Base-by-base conservation (phyloP, 345 rosid genomes). In the Diplotaxis tenuifolia region DNA sequence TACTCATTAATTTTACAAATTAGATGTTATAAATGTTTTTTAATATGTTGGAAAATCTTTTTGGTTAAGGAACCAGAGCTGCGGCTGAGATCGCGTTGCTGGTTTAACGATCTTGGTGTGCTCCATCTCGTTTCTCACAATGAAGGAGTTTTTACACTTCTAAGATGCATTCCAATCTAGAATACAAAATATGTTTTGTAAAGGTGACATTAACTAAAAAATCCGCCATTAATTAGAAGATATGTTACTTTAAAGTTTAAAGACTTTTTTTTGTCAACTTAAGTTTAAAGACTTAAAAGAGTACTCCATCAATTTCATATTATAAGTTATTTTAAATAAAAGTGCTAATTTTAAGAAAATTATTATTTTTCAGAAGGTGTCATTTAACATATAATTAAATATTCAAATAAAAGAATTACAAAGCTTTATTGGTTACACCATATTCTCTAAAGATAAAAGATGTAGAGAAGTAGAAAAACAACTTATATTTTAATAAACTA, bases 31-130 rank as follows among this genome's bases (percentile, higher is more conserved):
- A 63, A 36, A 27, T 64, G 64, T 72, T 53, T 61, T 38, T n/a
- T n/a, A n/a, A 18, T 3, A 28, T 64, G 31, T 38, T 22, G 23
- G 58, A 38, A 56, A 55, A 42, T 18, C 31, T n/a, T 38, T 47
- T n/a, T 10, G 12, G 31, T 11, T 58, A 67, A 58, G 56, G 47
- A 73, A 73, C 71, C 42, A 54, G 20, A 58, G 34, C 61, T 11
- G 12, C 60, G 67, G 77, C 59, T 57, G 65, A 65, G 67, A 49
- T 74, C 52, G 14, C 52, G 72, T 49, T 31, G 53, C 61, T 67
- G 54, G 72, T 42, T n/a, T 56, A 45, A 74, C 60, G 28, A 58
- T 58, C 67, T 55, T 54, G 31, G 47, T 58, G 53, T 57, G 78
- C 29, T 49, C 28, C 60, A 22, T 67, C 73, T 58, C 68, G 68